These are phyloP conservation scores for Misopates orontium DNA, from an alignment of 257 asterid species.

Conservation along the genomic window DNA sequence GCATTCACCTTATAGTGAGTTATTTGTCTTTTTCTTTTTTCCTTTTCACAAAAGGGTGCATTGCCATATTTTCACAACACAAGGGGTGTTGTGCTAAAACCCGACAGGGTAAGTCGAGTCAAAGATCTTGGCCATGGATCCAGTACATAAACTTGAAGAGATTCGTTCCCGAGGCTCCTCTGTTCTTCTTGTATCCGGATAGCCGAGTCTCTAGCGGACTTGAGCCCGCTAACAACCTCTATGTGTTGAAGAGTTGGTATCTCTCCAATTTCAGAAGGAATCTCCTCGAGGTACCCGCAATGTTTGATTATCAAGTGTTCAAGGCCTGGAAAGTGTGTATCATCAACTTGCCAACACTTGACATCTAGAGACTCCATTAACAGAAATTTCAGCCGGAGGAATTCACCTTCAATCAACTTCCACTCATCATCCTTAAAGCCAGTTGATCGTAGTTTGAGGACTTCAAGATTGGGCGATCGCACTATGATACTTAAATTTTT, in stretches of 20 bases:
- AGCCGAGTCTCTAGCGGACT: not conserved
- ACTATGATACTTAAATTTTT: not conserved
- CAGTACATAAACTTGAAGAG: not conserved
- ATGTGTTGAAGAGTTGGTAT: slow-evolving; percentile 14
- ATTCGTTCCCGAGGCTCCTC: not conserved
- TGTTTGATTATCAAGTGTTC: not conserved
- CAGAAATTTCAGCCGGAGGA: not conserved
- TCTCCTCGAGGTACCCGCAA: not conserved
- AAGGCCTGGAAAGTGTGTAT: slow-evolving; percentile 16
- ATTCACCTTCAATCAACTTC: slow-evolving; percentile 7
- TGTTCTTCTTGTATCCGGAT: slow-evolving; percentile 12
- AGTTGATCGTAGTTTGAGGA: not conserved
- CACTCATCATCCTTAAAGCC: not conserved
- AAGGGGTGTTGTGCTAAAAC: too few relatives aligned
- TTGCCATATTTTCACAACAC: too few relatives aligned
- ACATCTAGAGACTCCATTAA: not conserved
- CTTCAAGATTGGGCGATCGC: not conserved
- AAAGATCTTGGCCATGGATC: too few relatives aligned
- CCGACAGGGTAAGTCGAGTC: too few relatives aligned
- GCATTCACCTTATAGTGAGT: too few relatives aligned
- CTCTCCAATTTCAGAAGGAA: slow-evolving; percentile 10
- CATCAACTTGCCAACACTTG: not conserved
- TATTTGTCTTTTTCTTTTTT: too few relatives aligned
- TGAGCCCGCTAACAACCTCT: not conserved
- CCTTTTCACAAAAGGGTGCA: too few relatives aligned